phyloP scores from a whole-genome alignment of 108 stramenopile species.

The Fistulifera solaris region DNA sequence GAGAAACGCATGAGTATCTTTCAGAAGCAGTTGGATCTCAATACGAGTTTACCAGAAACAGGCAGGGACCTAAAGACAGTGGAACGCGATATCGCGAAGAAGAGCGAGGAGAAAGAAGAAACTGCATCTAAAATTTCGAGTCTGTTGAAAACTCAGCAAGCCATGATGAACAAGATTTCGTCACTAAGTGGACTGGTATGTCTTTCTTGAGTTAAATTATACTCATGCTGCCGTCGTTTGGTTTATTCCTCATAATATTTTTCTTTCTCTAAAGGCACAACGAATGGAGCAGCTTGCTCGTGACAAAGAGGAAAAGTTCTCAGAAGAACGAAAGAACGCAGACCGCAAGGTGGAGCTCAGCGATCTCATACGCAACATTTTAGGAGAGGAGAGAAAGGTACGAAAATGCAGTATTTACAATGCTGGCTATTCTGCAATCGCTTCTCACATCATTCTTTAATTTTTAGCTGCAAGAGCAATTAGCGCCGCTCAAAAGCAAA shows the following conservation, averaged over 20 bases:
- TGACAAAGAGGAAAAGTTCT: slow-evolving; percentile 57
- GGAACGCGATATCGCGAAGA: slow-evolving; percentile 42
- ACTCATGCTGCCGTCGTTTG: not conserved
- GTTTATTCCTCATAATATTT: not conserved
- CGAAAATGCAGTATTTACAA: not conserved
- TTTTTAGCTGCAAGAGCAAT: slow-evolving; percentile 30
- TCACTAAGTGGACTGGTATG: no score
- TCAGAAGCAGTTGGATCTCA: slow-evolving; percentile 40
- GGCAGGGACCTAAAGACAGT: slow-evolving; percentile 53
- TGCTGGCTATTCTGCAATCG: not conserved
- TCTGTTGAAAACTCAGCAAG: not conserved
- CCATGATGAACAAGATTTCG: no score
- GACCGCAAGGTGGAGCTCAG: slow-evolving; percentile 40
- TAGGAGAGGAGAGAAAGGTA: slow-evolving; percentile 28
- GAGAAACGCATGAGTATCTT: slow-evolving; percentile 35
- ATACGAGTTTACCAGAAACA: slow-evolving; percentile 14
- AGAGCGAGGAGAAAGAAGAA: slow-evolving; percentile 39
- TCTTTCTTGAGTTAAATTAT: not conserved
- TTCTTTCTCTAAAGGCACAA: slow-evolving; percentile 10
- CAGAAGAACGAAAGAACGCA: slow-evolving; percentile 38
- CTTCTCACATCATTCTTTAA: not conserved
- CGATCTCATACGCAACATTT: slow-evolving; percentile 25
- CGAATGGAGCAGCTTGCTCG: slow-evolving; percentile 38
- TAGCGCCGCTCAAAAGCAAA: slow-evolving; percentile 37
- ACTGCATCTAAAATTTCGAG: slow-evolving; percentile 1